Evolutionary conservation across 2,329 filamentous ascomycete species (phyloP).

Genomic region (Alternaria atra): DNA sequence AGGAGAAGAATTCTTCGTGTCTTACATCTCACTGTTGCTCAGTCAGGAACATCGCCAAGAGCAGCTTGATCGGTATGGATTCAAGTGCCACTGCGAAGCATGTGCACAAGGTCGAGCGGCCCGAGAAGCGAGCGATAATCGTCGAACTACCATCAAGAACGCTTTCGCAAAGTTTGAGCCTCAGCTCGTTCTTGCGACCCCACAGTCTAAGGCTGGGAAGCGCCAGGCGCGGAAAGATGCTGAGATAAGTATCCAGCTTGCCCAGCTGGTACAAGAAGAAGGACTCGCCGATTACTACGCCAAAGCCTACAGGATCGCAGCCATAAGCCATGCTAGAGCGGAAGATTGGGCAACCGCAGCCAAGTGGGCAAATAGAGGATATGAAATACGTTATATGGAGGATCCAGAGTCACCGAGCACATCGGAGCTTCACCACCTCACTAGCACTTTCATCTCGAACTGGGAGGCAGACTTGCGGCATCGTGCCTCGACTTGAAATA

Average conservation of each 20-base stretch:
- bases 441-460: constrained; percentile 37
- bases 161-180: constrained; percentile 39
- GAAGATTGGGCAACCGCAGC: constrained; percentile 44
- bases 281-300: constrained; percentile 48
- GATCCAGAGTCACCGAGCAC: constrained; percentile 39
- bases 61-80: constrained; percentile 47
- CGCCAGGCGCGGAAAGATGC: constrained; percentile 39
- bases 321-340: constrained; percentile 40
- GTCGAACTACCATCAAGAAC: constrained; percentile 38
- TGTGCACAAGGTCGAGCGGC: constrained; percentile 40
- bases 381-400: constrained; percentile 40
- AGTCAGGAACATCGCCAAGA: constrained; percentile 41
- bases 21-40: constrained; percentile 50
- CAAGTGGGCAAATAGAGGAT: constrained; percentile 44
- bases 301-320: constrained; percentile 43
- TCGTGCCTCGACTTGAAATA: not conserved
- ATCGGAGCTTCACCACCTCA: constrained; percentile 42
- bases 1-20: constrained; percentile 54
- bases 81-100: constrained; percentile 49
- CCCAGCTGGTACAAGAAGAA: constrained; percentile 45
- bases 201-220: constrained; percentile 29
- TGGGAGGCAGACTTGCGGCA: constrained; percentile 42
- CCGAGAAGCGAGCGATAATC: constrained; percentile 36
- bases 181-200: constrained; percentile 33
- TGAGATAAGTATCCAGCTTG: constrained; percentile 38